These are phyloP conservation scores for Verticillium nonalfalfae DNA, from an alignment of 2,329 filamentous ascomycete genomes.

Conservation along the genomic window DNA sequence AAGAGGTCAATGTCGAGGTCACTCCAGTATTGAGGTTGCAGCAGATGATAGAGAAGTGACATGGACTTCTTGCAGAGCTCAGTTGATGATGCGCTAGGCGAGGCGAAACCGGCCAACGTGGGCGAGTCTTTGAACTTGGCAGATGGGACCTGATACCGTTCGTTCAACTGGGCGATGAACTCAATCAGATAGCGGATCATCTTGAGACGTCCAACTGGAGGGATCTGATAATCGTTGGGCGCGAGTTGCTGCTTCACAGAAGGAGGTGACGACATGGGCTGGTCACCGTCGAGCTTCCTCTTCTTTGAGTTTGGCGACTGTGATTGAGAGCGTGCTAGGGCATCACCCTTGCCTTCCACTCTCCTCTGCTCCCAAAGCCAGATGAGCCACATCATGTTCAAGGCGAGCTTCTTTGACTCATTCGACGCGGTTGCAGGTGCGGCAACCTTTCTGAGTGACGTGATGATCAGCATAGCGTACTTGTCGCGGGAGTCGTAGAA, in stretches of 20 bases:
- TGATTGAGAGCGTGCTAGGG: conserved; percentile 36
- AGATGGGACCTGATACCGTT: conserved; percentile 74
- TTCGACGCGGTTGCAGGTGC: conserved; percentile 76
- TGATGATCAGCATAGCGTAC: conserved; percentile 83
- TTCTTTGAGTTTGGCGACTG: conserved; percentile 71
- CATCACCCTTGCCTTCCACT: conserved; percentile 52
- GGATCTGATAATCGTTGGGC: conserved; percentile 61
- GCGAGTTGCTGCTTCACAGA: conserved; percentile 42
- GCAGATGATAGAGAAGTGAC: conserved; percentile 71
- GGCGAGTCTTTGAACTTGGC: conserved; percentile 55
- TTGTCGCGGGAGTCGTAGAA: conserved; percentile 95
- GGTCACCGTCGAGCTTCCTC: conserved; percentile 65
- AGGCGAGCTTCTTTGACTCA: conserved; percentile 83
- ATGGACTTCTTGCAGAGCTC: conserved; percentile 86
- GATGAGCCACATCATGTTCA: conserved; percentile 86
- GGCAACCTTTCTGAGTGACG: conserved; percentile 82
- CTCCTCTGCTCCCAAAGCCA: conserved; percentile 89
- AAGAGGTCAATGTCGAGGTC: conserved; percentile 90
- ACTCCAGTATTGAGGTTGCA: conserved; percentile 85
- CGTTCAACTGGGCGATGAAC: conserved; percentile 85
- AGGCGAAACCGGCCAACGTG: background rate
- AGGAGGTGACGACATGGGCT: conserved; percentile 48
- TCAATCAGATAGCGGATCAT: conserved; percentile 94
- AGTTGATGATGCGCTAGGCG: conserved; percentile 21
- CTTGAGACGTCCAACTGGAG: conserved; percentile 61